Percentiles rank a stretch among this genome's conserved stretches.
Evolutionary conservation across 2,329 filamentous ascomycete species (phyloP).

Genomic region (Clonostachys rosea): DNA sequence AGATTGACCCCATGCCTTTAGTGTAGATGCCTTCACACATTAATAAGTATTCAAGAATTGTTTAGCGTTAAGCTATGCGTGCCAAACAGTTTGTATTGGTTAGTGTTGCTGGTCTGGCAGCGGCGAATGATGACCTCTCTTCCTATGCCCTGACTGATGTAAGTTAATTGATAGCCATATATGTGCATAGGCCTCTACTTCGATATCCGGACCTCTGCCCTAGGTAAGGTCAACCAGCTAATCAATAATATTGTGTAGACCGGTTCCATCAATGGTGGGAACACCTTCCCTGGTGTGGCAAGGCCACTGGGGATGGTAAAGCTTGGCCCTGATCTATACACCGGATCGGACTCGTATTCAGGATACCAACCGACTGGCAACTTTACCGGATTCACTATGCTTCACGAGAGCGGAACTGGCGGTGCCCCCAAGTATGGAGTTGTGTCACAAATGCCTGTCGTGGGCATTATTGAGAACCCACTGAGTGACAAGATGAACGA

Average conservation of each 20-base stretch:
- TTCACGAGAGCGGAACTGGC: constrained; percentile 64
- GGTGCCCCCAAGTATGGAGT: constrained; percentile 68
- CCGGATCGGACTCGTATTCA: constrained; percentile 45
- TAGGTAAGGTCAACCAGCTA: background rate
- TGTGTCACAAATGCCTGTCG: constrained; percentile 52
- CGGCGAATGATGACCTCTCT: constrained; percentile 13
- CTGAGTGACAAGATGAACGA: constrained; percentile 50
- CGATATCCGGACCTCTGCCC: too few species aligned
- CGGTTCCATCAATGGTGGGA: constrained; percentile 37
- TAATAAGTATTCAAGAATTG: too few species aligned
- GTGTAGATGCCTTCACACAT: too few species aligned
- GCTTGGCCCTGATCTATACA: constrained; percentile 43
- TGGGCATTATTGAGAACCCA: constrained; percentile 46
- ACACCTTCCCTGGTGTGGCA: constrained; percentile 45
- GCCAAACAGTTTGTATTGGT: background rate
- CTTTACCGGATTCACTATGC: constrained; percentile 57
- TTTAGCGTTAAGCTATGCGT: background rate
- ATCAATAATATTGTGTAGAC: constrained; percentile 21
- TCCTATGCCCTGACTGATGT: constrained; percentile 27
- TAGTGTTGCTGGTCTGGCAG: background rate
- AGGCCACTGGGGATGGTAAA: constrained; percentile 43
- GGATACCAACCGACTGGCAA: constrained; percentile 45
- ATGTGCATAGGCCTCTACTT: too few species aligned
- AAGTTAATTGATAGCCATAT: constrained; percentile 7
- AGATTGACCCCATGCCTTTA: too few species aligned